Conservation (phyloP, 1,284 basidiomycete genomes). For the Pseudozyma tsukubaensis region DNA sequence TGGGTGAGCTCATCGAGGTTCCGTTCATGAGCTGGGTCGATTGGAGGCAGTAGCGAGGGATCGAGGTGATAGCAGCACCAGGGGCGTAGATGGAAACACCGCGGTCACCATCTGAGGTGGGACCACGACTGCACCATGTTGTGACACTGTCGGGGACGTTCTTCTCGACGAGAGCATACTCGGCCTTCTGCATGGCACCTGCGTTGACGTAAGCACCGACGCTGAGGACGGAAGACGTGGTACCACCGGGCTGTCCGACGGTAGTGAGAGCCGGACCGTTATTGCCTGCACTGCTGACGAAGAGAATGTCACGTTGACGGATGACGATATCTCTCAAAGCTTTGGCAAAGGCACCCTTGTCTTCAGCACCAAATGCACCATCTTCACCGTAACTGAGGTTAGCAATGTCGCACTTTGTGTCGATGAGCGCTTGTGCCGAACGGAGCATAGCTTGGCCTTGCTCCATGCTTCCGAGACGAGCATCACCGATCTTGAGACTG, state of each 20-base stretch:
- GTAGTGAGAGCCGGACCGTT: constrained; percentile 69
- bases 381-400: constrained; percentile 69
- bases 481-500: constrained; percentile 63
- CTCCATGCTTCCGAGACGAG: constrained; percentile 66
- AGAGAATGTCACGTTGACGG: constrained; percentile 63
- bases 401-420: constrained; percentile 67
- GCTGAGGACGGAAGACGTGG: constrained; percentile 65
- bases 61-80: constrained; percentile 68
- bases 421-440: constrained; percentile 68
- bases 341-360: constrained; percentile 66
- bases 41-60: constrained; percentile 68
- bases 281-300: constrained; percentile 66
- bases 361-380: constrained; percentile 64
- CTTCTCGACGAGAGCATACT: constrained; percentile 68
- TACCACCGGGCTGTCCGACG: constrained; percentile 68
- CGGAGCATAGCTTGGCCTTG: constrained; percentile 69
- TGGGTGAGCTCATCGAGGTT: constrained; percentile 69
- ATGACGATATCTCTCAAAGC: constrained; percentile 63
- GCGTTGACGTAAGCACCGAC: constrained; percentile 69
- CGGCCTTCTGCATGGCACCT: constrained; percentile 68
- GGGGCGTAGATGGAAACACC: constrained; percentile 68
- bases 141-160: constrained; percentile 65
- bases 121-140: constrained; percentile 69
- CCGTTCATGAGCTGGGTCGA: constrained; percentile 68
- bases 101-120: constrained; percentile 64